A percentile compares a stretch with the other conserved stretches of the same genome.
Conservation (phyloP, 352 stramenopile genomes). For the Phytophthora foliorum region DNA sequence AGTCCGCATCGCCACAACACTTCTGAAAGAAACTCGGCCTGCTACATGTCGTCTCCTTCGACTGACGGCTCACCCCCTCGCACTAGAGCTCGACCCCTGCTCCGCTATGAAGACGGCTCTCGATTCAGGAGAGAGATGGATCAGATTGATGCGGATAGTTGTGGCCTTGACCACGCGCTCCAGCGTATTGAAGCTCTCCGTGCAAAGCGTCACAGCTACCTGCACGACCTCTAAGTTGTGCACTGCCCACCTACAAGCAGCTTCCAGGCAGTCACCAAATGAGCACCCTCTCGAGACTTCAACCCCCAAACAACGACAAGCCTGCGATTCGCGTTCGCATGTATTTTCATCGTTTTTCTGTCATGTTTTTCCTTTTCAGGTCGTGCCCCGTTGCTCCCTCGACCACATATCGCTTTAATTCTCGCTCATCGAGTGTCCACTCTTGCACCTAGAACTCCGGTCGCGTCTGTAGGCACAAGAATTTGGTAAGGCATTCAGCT, state of each 20-base stretch:
- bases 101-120: slow-evolving; percentile 2
- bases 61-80: not conserved
- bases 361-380: slow-evolving; percentile 39
- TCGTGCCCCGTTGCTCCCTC: slow-evolving; percentile 5
- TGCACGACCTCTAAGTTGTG: slow-evolving; percentile 6
- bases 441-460: slow-evolving; percentile 38
- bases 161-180: slow-evolving; percentile 43
- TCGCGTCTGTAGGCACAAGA: slow-evolving; percentile 33
- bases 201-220: slow-evolving; percentile 50
- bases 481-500: slow-evolving; percentile 12
- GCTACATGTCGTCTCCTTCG: not conserved
- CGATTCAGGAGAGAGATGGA: slow-evolving; percentile 14
- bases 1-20: not conserved
- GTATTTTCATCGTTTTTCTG: slow-evolving; percentile 45
- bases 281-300: slow-evolving; percentile 2
- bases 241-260: not conserved
- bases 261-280: slow-evolving; percentile 1
- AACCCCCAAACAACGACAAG: slow-evolving; percentile 25
- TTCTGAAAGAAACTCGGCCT: not conserved
- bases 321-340: slow-evolving; percentile 25
- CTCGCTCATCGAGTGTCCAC: slow-evolving; percentile 11
- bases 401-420: slow-evolving; percentile 35
- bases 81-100: slow-evolving; percentile 3
- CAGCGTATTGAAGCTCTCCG: slow-evolving; percentile 54
- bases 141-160: slow-evolving; percentile 21